A percentile compares a stretch with the other conserved stretches of the same genome.
Conservation (phyloP, 2,329 filamentous ascomycete genomes). For the Cladobotryum protrusum region DNA sequence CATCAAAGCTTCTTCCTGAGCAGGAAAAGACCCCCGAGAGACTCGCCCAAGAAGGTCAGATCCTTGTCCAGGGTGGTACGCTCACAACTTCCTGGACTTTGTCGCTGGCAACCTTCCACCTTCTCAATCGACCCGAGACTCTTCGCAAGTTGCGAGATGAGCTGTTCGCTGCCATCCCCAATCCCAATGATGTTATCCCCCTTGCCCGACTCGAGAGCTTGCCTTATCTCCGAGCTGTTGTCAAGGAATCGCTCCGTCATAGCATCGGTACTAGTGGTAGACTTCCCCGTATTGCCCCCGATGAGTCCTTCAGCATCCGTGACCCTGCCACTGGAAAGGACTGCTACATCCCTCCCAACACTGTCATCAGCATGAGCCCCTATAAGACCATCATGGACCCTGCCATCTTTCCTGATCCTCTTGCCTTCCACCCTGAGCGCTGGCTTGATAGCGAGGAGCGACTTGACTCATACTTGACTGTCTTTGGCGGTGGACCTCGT, state of each 20-base stretch:
- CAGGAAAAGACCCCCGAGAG: slow-evolving; percentile 28
- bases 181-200: slow-evolving; percentile 22
- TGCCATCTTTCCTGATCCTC: slow-evolving; percentile 26
- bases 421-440: slow-evolving; percentile 29
- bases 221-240: slow-evolving; percentile 43
- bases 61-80: slow-evolving; percentile 33
- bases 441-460: slow-evolving; percentile 28
- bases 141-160: slow-evolving; percentile 30
- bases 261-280: slow-evolving; percentile 42
- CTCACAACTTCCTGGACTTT: slow-evolving; percentile 35
- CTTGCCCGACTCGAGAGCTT: slow-evolving; percentile 28
- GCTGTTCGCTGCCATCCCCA: slow-evolving; percentile 28
- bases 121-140: slow-evolving; percentile 25
- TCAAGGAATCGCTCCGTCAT: slow-evolving; percentile 45
- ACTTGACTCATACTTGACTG: slow-evolving; percentile 28
- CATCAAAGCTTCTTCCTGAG: slow-evolving; percentile 25
- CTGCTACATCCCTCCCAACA: slow-evolving; percentile 28
- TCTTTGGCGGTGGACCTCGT: slow-evolving; percentile 31
- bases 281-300: slow-evolving; percentile 42
- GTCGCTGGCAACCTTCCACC: slow-evolving; percentile 30
- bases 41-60: slow-evolving; percentile 34
- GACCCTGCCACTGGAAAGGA: slow-evolving; percentile 21
- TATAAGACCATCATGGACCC: slow-evolving; percentile 30
- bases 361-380: slow-evolving; percentile 32
- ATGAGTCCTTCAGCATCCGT: slow-evolving; percentile 25